Percentiles rank a stretch among this genome's conserved stretches.
These are phyloP conservation scores for Euphrasia confusa DNA, from an alignment of 257 asterid species.

Conservation along the genomic window DNA sequence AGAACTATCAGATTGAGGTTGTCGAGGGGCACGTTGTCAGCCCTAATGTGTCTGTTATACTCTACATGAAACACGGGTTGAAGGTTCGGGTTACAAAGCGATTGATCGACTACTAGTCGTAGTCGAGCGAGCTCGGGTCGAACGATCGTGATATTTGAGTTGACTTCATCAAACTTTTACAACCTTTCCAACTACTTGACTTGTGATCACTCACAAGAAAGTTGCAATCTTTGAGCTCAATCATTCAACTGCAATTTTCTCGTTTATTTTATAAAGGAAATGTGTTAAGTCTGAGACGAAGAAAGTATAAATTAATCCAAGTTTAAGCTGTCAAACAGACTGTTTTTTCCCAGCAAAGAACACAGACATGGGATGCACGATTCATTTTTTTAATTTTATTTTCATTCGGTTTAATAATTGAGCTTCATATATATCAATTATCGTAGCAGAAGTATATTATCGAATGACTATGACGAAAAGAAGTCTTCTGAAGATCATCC, in stretches of 20 bases:
- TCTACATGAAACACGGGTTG: constrained; percentile 60
- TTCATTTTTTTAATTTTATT: constrained; percentile 6
- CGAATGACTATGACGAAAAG: constrained; percentile 44
- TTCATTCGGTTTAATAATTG: neutral
- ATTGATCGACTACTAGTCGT: too few relatives aligned
- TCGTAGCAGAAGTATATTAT: too few relatives aligned
- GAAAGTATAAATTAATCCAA: neutral
- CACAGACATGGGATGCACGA: constrained; percentile 33
- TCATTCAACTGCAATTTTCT: too few relatives aligned
- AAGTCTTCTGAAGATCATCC: constrained; percentile 76
- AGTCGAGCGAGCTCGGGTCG: too few relatives aligned
- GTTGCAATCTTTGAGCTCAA: too few relatives aligned
- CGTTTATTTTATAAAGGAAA: too few relatives aligned
- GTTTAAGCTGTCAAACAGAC: constrained; percentile 24
- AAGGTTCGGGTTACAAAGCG: constrained; percentile 41
- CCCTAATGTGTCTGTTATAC: constrained; percentile 63
- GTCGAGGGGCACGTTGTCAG: constrained; percentile 42
- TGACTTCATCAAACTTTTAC: too few relatives aligned
- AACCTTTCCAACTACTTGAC: too few relatives aligned
- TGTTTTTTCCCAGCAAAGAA: constrained; percentile 12
- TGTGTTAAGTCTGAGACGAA: too few relatives aligned
- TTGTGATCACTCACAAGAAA: too few relatives aligned
- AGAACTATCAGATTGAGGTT: constrained; percentile 42
- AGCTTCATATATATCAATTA: neutral
- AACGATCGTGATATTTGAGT: too few relatives aligned